Base-by-base conservation (phyloP, 106 monocot species). In the Platanthera guangdongensis region DNA sequence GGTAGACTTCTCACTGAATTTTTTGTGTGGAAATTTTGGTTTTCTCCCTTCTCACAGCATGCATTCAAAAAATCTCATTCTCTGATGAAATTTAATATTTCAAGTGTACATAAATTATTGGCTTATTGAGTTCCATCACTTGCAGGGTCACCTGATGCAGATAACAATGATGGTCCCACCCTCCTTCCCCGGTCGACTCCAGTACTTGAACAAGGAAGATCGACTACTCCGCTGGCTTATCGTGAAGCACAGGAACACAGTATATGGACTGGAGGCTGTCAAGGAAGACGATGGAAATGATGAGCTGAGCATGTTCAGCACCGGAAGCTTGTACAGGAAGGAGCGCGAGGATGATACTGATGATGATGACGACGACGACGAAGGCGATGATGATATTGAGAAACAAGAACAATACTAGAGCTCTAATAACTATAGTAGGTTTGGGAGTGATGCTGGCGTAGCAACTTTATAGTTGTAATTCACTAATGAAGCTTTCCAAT, bases 121-220 rank as follows among this genome's bases (percentile, higher is more conserved):
- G 59, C 59, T 19, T 5, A 39, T 30, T 30, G 67, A 45, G 16
- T 70, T 46, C 48, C 32, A 1, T 70, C 47, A 10, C 47, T 72
- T 72, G 51, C 51, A 95, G 92, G 90, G 85, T 65, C 88, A 90
- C 65, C 88, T 93, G 0, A 93, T 90, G 90, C 93, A 96, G 78
- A 89, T 96, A 87, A 90, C 90, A 7, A 76, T 90, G 73, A 90
- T 95, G 92, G 92, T 93, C 71, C 92, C 95, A 14, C 92, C 95
- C 0, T 80, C 77, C 50, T 96, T 90, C 52, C 76, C 81, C 47
- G 71, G 89, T 76, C 93, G 93, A 65, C 87, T 95, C 47, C 82
- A 93, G 0, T 90, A 89, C 57, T 70, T 95, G 50, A 95, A 89
- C 80, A 90, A 90, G 76, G 93, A 93, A 77, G 93, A 93, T 32